Evolutionary conservation across 495 filamentous ascomycete species (phyloP).

Genomic region (Aspergillus leporis): DNA sequence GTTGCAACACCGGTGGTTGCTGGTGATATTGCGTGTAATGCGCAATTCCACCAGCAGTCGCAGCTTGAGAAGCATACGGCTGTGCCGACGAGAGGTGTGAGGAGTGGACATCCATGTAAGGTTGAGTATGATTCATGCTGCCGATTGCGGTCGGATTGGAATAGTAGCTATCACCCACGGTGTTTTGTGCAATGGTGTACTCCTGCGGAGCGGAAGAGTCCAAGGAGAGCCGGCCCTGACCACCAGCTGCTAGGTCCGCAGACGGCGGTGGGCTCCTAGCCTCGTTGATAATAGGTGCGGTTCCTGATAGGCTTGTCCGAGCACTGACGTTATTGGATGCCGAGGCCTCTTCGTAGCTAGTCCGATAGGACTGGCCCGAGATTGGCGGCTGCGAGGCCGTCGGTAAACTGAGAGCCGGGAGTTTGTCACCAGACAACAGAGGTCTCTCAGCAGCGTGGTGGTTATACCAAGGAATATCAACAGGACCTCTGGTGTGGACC

Average conservation of each 20-base stretch:
- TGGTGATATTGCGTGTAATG: conserved; percentile 72
- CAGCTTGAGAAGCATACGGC: conserved; percentile 76
- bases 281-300: conserved; percentile 33
- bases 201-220: conserved; percentile 38
- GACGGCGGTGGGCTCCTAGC: conserved; percentile 36
- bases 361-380: conserved; percentile 52
- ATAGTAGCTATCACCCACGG: conserved; percentile 40
- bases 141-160: conserved; percentile 47
- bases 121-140: conserved; percentile 83
- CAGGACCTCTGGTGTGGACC: conserved; percentile 84
- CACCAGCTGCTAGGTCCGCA: conserved; percentile 34
- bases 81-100: conserved; percentile 81
- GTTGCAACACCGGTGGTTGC: conserved; percentile 80
- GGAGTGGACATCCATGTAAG: conserved; percentile 82
- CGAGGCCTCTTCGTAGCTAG: conserved; percentile 46
- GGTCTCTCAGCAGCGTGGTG: conserved; percentile 68
- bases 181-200: conserved; percentile 29
- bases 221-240: conserved; percentile 39
- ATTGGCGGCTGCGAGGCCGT: conserved; percentile 62
- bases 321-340: conserved; percentile 34
- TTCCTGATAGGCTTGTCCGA: conserved; percentile 41
- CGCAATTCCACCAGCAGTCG: conserved; percentile 70
- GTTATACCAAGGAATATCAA: conserved; percentile 77
- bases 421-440: conserved; percentile 70
- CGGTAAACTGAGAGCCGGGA: conserved; percentile 75